These are phyloP conservation scores for Chalara sp. DNA, from an alignment of 2,329 filamentous ascomycete genomes.

Conservation along the genomic window DNA sequence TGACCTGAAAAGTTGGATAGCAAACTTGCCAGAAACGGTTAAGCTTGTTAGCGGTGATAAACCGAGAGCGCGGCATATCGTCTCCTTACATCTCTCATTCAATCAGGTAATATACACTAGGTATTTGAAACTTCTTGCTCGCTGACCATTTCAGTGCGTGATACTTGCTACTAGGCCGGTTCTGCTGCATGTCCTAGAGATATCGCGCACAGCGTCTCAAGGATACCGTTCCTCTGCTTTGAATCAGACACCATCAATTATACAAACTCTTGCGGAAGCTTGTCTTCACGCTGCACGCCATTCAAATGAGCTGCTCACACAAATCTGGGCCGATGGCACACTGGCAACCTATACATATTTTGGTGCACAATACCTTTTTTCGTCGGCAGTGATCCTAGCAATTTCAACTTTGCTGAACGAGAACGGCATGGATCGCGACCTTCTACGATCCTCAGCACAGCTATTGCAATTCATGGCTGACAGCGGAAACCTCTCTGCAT, in stretches of 20 bases:
- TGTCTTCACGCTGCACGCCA: constrained; percentile 39
- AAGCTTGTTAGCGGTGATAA: constrained; percentile 24
- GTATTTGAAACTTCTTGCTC: neutral
- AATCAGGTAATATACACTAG: constrained; percentile 23
- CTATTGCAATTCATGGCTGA: constrained; percentile 33
- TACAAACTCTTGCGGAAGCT: constrained; percentile 34
- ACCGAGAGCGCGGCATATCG: constrained; percentile 32
- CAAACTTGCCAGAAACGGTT: constrained; percentile 27
- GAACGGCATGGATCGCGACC: constrained; percentile 31
- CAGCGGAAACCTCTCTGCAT: constrained; percentile 35
- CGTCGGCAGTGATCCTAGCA: constrained; percentile 36
- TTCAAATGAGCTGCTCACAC: constrained; percentile 34
- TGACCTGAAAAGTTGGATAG: constrained; percentile 31
- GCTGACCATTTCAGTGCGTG: constrained; percentile 24
- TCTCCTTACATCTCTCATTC: constrained; percentile 28
- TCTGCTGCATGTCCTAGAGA: constrained; percentile 28
- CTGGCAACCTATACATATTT: constrained; percentile 42
- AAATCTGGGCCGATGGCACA: constrained; percentile 39
- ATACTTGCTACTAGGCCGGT: constrained; percentile 34
- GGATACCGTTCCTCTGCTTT: constrained; percentile 13
- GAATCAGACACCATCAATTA: constrained; percentile 9
- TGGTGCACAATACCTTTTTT: constrained; percentile 40
- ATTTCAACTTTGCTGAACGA: constrained; percentile 34
- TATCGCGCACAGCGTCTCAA: constrained; percentile 25
- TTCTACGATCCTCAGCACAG: constrained; percentile 32